Percentiles rank a stretch among this genome's conserved stretches.
Conservation (phyloP, 148 eudicot species). For the Oxyria digyna region DNA sequence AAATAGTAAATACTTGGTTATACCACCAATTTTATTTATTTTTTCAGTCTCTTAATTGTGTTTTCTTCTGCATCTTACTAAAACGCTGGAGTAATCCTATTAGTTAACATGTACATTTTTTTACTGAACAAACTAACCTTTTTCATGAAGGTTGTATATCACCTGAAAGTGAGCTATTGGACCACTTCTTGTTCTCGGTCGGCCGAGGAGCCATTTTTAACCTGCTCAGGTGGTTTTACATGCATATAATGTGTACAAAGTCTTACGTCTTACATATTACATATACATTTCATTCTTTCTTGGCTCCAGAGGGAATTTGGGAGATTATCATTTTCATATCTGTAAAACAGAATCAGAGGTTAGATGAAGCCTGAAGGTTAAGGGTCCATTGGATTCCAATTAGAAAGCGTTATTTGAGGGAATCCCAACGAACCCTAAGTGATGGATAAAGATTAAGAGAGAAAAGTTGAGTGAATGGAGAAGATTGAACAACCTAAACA, state of each 20-base stretch:
- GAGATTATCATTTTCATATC: background rate
- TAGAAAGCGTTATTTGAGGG: too few species aligned
- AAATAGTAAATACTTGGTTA: background rate
- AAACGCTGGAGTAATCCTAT: background rate
- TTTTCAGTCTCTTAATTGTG: background rate
- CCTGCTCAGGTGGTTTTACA: background rate
- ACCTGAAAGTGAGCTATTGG: background rate
- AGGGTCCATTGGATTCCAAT: too few species aligned
- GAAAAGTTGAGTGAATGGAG: background rate
- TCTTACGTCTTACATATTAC: background rate
- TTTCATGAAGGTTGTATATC: background rate
- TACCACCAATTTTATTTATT: background rate
- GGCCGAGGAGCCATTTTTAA: too few species aligned
- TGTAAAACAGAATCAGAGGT: background rate
- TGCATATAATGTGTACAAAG: background rate
- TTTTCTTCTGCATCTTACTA: background rate
- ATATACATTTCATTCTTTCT: background rate
- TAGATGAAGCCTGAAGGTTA: background rate
- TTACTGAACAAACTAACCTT: background rate
- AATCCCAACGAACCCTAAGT: too few species aligned
- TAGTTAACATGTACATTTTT: background rate
- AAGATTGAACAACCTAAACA: background rate
- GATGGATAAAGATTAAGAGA: background rate
- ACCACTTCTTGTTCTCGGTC: too few species aligned
- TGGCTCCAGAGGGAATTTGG: background rate